Evolutionary conservation across 148 eudicot genomes (phyloP).

Genomic region (Rhododendron simsii): DNA sequence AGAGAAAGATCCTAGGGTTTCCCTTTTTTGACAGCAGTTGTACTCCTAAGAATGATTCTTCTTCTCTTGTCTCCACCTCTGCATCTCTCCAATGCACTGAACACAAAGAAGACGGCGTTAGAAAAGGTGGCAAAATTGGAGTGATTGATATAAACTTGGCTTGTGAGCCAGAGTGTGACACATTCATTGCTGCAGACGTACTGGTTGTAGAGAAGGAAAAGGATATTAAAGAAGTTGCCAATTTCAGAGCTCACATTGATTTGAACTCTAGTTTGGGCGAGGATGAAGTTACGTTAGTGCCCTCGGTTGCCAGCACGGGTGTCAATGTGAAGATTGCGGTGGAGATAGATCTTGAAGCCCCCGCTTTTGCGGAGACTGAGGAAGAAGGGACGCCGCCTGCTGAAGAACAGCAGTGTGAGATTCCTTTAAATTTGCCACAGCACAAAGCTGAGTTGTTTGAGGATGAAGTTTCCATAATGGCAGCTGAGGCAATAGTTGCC

Average conservation of each 20-base stretch:
- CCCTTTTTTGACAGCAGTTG: constrained; percentile 36
- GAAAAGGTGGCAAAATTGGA: constrained; percentile 26
- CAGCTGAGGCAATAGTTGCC: constrained; percentile 65
- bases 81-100: constrained; percentile 14
- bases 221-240: constrained; percentile 20
- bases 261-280: constrained; percentile 59
- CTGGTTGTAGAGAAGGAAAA: constrained; percentile 27
- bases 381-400: constrained; percentile 16
- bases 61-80: constrained; percentile 25
- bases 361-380: constrained; percentile 28
- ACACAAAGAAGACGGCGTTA: constrained; percentile 20
- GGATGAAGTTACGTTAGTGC: constrained; percentile 41
- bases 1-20: constrained; percentile 53
- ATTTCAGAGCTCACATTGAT: constrained; percentile 51
- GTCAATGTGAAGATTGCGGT: constrained; percentile 25
- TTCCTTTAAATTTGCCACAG: constrained; percentile 2
- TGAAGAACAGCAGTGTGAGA: constrained; percentile 25
- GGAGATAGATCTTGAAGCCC: constrained; percentile 54
- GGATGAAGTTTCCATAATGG: constrained; percentile 34
- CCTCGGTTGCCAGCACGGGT: constrained; percentile 31
- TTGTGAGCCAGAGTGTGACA: constrained; percentile 31
- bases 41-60: constrained; percentile 22
- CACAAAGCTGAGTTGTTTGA: constrained; percentile 8
- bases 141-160: constrained; percentile 56
- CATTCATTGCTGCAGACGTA: constrained; percentile 21